Evolutionary conservation across 164 flowering plant genomes (phyloP).

Genomic region (Protea cynaroides): DNA sequence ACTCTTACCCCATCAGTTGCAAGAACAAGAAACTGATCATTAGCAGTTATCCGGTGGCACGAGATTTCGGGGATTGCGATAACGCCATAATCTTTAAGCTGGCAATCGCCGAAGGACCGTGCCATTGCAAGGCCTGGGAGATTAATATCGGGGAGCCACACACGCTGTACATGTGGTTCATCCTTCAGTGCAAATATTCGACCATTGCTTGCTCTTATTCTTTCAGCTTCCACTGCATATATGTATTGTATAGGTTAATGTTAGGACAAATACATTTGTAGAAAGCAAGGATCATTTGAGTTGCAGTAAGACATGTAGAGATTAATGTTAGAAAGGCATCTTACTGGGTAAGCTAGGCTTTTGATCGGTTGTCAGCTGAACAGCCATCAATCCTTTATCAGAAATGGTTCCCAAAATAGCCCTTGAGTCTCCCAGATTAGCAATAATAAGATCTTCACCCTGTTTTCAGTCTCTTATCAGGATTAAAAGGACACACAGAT

Average conservation of each 20-base stretch:
- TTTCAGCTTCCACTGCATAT: slow-evolving; percentile 62
- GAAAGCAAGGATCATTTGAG: too few species aligned
- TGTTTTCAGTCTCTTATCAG: slow-evolving; percentile 9
- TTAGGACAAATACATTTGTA: too few species aligned
- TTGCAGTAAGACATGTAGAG: too few species aligned
- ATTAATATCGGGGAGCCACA: slow-evolving; percentile 70
- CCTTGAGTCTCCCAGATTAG: slow-evolving; percentile 90
- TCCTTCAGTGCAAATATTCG: slow-evolving; percentile 48
- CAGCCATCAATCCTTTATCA: slow-evolving; percentile 38
- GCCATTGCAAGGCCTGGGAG: slow-evolving; percentile 85
- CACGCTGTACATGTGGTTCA: slow-evolving; percentile 63
- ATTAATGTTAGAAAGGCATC: neutral
- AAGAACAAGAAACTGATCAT: slow-evolving; percentile 65
- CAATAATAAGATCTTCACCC: slow-evolving; percentile 63
- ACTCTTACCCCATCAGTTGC: slow-evolving; percentile 79
- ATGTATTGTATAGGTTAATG: too few species aligned
- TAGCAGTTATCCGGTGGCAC: slow-evolving; percentile 34
- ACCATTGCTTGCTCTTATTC: slow-evolving; percentile 65
- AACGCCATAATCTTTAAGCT: slow-evolving; percentile 61
- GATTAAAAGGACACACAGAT: neutral
- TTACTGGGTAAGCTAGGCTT: slow-evolving; percentile 71
- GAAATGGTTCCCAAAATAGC: slow-evolving; percentile 64
- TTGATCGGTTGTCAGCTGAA: slow-evolving; percentile 75
- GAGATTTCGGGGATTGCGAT: slow-evolving; percentile 61
- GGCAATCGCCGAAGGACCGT: slow-evolving; percentile 71